Evolutionary conservation across 2,329 filamentous ascomycete genomes (phyloP), one percentile per base, ranked within the genome.

Genomic region (Periconia sp.): DNA sequence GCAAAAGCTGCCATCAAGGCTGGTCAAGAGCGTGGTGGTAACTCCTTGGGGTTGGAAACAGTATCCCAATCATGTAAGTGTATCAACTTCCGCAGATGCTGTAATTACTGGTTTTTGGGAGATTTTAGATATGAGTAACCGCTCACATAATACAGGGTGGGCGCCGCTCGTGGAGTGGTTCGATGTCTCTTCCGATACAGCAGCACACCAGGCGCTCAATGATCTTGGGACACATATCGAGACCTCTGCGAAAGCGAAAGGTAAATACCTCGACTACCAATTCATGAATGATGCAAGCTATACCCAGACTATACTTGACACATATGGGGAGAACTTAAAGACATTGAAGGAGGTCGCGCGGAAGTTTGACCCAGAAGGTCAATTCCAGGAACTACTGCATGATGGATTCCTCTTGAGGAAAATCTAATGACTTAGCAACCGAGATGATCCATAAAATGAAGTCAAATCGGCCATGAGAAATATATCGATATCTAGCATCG

Each of bases 201-300:
- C 16, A 13, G 13, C 36, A 4, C 36, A 31, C 16, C 16, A 18
- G 10, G 16, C 13, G 36, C 10, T 30, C 19, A 17, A 4, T 8
- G 8, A 21, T 15, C 16, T 39, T 12, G 11, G 16, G 4, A n/a
- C 30, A 6, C 3, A 12, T 12, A 4, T 22, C 9, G n/a, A 29
- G 23, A 5, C 2, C 13, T 13, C 16, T 12, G 24, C 22, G 16
- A 29, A 29, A 23, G 12, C 5, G 9, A 17, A 13, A 10, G 24
- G 30, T 17, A 12, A 7, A 9, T 29, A 19, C 11, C 19, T 29
- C 5, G 6, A n/a, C 15, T 36, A 18, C 12, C n/a, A 18, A n/a
- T 43, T 43, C 24, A 19, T 26, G 28, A 43, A 43, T 17, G 40
- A 38, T n/a, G 40, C 33, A 11, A 31, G 25, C 13, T 24, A 31